Conservation (phyloP, 176 grass and related monocot species). For the Cocos nucifera region DNA sequence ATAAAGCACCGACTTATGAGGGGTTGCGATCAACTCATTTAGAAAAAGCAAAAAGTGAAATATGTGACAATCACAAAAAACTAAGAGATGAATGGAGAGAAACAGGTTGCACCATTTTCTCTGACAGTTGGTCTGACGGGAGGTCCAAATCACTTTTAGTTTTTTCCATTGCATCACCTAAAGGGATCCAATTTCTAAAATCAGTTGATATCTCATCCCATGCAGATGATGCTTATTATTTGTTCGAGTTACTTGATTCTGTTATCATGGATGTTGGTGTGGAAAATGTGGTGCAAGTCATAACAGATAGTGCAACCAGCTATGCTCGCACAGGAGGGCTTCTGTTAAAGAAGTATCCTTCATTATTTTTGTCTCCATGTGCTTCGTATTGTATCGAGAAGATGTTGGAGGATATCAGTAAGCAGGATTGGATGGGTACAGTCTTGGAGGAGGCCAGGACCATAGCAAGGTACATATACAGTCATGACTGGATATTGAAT, state of each 20-base stretch:
- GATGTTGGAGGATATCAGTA: conserved; percentile 25
- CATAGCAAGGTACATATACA: conserved; percentile 7
- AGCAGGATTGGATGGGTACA: conserved; percentile 7
- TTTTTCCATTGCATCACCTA: conserved; percentile 18
- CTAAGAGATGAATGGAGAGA: conserved; percentile 18
- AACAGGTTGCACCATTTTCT: conserved; percentile 22
- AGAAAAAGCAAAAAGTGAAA: conserved; percentile 19
- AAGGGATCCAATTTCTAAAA: conserved; percentile 12
- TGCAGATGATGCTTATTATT: conserved; percentile 19
- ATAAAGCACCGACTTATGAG: conserved; percentile 18
- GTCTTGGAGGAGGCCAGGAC: conserved; percentile 12
- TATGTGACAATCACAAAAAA: conserved; percentile 9
- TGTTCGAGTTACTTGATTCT: conserved; percentile 21
- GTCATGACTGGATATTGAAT: conserved; percentile 11
- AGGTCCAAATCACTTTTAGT: conserved; percentile 19
- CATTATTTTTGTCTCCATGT: conserved; percentile 23
- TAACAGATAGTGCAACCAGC: conserved; percentile 14
- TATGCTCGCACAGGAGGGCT: conserved; percentile 2
- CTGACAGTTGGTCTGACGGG: conserved; percentile 22
- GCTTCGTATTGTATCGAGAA: conserved; percentile 19
- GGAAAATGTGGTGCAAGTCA: conserved; percentile 21
- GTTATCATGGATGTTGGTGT: conserved; percentile 14
- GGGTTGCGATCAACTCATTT: conserved; percentile 17
- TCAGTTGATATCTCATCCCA: conserved; percentile 18
- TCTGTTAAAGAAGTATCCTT: conserved; percentile 21